Evolutionary conservation across 2,329 filamentous ascomycete species (phyloP).

Genomic region (Colletotrichum sp.): DNA sequence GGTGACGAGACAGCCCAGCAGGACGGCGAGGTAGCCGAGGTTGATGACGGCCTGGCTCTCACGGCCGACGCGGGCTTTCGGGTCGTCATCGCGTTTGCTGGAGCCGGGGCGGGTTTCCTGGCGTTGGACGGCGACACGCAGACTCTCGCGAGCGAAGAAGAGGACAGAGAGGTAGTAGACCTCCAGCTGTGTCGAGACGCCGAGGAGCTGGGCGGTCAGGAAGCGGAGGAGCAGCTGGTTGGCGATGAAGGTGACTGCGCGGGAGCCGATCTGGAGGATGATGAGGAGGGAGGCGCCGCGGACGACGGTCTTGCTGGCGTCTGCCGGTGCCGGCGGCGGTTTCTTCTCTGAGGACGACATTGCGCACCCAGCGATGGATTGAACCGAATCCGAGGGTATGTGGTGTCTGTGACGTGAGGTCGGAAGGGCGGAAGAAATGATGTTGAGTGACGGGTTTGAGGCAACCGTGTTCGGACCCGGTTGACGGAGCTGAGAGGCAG

Average conservation of each 20-base stretch:
- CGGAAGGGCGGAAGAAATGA: background rate
- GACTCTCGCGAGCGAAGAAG: conserved; percentile 90
- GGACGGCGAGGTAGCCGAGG: conserved; percentile 79
- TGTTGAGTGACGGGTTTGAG: background rate
- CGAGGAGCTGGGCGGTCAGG: conserved; percentile 83
- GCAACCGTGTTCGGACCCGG: conserved; percentile 1
- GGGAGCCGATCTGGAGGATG: conserved; percentile 84
- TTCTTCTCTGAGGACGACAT: background rate
- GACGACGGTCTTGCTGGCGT: conserved; percentile 42
- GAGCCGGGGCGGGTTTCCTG: conserved; percentile 42
- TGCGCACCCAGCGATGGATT: background rate
- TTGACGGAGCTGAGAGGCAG: background rate
- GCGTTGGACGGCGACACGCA: conserved; percentile 90
- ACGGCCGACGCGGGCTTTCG: conserved; percentile 30
- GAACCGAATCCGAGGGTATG: background rate
- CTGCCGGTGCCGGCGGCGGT: background rate
- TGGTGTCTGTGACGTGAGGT: background rate
- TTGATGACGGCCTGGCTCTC: conserved; percentile 83
- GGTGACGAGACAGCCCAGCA: conserved; percentile 69
- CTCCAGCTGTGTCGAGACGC: conserved; percentile 87
- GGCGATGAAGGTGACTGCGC: conserved; percentile 85
- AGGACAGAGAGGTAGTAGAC: conserved; percentile 92
- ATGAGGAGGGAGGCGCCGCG: conserved; percentile 86
- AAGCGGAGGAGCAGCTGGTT: conserved; percentile 92
- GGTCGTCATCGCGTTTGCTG: conserved; percentile 25